Evolutionary conservation across 495 filamentous ascomycete genomes (phyloP).

Genomic region (Oidiodendron maius): DNA sequence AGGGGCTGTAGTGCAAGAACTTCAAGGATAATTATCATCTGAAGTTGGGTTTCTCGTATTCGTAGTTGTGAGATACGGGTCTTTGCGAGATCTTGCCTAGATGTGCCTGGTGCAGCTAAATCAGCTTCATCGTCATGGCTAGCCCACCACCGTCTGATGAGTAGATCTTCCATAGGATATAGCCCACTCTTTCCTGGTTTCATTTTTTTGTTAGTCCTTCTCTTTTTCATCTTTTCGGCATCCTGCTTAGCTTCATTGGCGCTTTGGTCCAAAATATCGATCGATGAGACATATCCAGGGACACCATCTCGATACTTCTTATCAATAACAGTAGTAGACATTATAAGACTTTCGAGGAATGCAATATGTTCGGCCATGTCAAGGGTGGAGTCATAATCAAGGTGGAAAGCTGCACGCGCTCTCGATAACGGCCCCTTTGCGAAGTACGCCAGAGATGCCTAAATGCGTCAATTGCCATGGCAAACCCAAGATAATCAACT

Average conservation of each 20-base stretch:
- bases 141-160: conserved; percentile 77
- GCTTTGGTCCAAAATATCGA: conserved; percentile 47
- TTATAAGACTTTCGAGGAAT: conserved; percentile 64
- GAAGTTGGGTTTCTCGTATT: conserved; percentile 75
- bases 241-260: conserved; percentile 51
- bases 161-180: conserved; percentile 69
- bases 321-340: conserved; percentile 72
- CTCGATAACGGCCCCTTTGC: conserved; percentile 92
- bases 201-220: conserved; percentile 60
- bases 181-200: conserved; percentile 72
- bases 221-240: conserved; percentile 37
- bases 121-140: conserved; percentile 24
- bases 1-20: conserved; percentile 67
- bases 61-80: conserved; percentile 59
- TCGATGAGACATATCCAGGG: conserved; percentile 57
- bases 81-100: conserved; percentile 48
- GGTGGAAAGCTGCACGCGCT: conserved; percentile 69
- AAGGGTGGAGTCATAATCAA: conserved; percentile 45
- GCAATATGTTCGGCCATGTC: conserved; percentile 53
- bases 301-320: conserved; percentile 81
- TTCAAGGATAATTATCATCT: conserved; percentile 87
- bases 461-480: conserved; percentile 8
- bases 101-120: conserved; percentile 29
- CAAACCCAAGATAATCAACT: conserved; percentile 25
- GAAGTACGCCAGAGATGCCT: conserved; percentile 93